A percentile compares a stretch with the other conserved stretches of the same genome.
Conservation (phyloP, 2,329 filamentous ascomycete species). For the Allantophomopsis lycopodina region DNA sequence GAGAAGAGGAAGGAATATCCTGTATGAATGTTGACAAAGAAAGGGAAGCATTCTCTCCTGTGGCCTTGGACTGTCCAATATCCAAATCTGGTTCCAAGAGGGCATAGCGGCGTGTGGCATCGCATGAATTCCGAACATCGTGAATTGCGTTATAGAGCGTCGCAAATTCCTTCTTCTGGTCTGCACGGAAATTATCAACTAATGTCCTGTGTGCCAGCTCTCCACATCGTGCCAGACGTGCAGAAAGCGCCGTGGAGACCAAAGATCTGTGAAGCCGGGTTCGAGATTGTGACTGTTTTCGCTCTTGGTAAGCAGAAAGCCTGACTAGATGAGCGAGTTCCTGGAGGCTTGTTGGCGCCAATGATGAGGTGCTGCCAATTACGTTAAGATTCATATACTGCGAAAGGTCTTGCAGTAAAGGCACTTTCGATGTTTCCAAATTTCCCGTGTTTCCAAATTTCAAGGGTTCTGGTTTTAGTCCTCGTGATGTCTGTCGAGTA, state of each 20-base stretch:
- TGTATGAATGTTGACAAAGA: slow-evolving; percentile 46
- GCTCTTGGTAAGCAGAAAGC: slow-evolving; percentile 68
- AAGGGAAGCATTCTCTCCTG: slow-evolving; percentile 23
- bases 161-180: slow-evolving; percentile 67
- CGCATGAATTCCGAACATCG: slow-evolving; percentile 66
- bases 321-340: slow-evolving; percentile 69
- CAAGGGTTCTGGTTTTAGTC: slow-evolving; percentile 6
- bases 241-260: slow-evolving; percentile 61
- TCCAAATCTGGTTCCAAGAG: slow-evolving; percentile 62
- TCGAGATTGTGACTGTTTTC: slow-evolving; percentile 61
- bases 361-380: slow-evolving; percentile 32
- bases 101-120: slow-evolving; percentile 57
- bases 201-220: slow-evolving; percentile 63
- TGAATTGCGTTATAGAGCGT: slow-evolving; percentile 65
- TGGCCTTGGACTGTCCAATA: slow-evolving; percentile 20
- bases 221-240: slow-evolving; percentile 60
- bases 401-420: slow-evolving; percentile 53
- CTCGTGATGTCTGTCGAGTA: slow-evolving; percentile 11
- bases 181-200: slow-evolving; percentile 64
- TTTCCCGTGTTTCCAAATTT: too few species aligned
- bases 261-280: slow-evolving; percentile 62
- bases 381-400: slow-evolving; percentile 50
- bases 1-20: slow-evolving; percentile 61
- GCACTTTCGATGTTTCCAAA: slow-evolving; percentile 1
- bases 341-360: slow-evolving; percentile 56